Evolutionary conservation across 2,329 filamentous ascomycete species (phyloP), one percentile per base, ranked within the genome.

Genomic region (Chaetomiaceae sp.): DNA sequence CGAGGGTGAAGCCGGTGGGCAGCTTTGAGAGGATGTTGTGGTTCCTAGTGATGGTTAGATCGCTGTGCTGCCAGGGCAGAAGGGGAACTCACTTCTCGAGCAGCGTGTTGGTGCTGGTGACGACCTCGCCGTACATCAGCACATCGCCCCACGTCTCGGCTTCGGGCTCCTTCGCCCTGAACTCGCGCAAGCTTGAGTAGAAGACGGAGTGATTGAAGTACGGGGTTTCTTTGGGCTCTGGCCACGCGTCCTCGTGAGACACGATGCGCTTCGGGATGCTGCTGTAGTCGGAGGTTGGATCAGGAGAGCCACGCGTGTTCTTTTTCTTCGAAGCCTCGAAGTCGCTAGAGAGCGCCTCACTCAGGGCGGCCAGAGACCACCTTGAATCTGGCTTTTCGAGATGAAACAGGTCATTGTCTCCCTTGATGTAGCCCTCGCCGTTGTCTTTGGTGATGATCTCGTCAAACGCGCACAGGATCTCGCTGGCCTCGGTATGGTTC

Each of bases 91-190:
- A 88, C 87, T 94, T 96, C 65, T 97, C 94, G 6, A 96, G 78
- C 5, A 97, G 76, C 0, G 91, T 96, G 71, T 92, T 96, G 25
- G 94, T 99, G 68, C 90, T 95, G 3, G 92, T 96, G 15, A 96
- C 79, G 6, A 96, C 90, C 68, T 96, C 90, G 49, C 88, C 91
- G 65, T 97, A 97, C 59, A 97, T 75, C 3, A 99, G 70, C 47
- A 81, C 74, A 47, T 84, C 81, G 4, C 94, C 94, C 76, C 95
- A 97, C 22, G 81, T 72, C 3, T 80, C 74, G 0, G 83, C 78
- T 42, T 82, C 78, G 29, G 71, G 69, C 1, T 79, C 76, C 44
- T 80, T 77, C 25, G 63, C 60, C 48, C 87, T 83, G 65, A 91
- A 95, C 23, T 81, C 73, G 22, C 75, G 71, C 9, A 97, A 75